phyloP scores from a whole-genome alignment of 2,329 filamentous ascomycete species.

The Lecanicillium sp. region DNA sequence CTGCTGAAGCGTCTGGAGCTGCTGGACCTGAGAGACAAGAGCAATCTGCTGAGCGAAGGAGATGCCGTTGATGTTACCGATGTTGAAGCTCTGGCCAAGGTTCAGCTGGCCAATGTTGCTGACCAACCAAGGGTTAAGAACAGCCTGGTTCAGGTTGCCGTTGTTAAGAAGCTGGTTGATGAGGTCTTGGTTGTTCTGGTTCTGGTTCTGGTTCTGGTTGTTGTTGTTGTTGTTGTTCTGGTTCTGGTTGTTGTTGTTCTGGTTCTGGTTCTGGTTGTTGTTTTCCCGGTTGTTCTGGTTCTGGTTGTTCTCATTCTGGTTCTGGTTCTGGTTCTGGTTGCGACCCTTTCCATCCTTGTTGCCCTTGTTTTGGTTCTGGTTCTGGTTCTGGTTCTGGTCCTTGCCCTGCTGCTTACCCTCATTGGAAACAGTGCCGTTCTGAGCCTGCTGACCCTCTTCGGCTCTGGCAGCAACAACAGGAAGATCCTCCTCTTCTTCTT shows the following conservation, averaged over 20 bases:
- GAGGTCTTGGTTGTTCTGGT: slow-evolving; percentile 20
- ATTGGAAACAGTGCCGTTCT: neutral
- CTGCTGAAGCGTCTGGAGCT: slow-evolving; percentile 22
- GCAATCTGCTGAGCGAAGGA: slow-evolving; percentile 23
- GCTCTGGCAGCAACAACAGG: slow-evolving; percentile 1
- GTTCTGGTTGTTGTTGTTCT: slow-evolving; percentile 11
- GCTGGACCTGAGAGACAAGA: slow-evolving; percentile 23
- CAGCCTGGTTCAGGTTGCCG: slow-evolving; percentile 15
- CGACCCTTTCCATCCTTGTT: slow-evolving; percentile 14
- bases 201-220: slow-evolving; percentile 13
- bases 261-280: slow-evolving; percentile 10
- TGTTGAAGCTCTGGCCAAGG: slow-evolving; percentile 22
- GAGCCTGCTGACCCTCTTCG: neutral
- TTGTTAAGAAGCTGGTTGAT: slow-evolving; percentile 15
- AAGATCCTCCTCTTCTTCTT: neutral
- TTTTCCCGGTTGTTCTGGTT: slow-evolving; percentile 5
- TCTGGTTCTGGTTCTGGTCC: slow-evolving; percentile 5
- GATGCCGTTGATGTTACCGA: slow-evolving; percentile 23
- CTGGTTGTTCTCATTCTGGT: slow-evolving; percentile 20
- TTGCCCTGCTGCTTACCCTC: slow-evolving; percentile 2
- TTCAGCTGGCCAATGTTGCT: slow-evolving; percentile 25
- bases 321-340: slow-evolving; percentile 4
- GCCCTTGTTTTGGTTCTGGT: slow-evolving; percentile 11
- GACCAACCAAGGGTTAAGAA: slow-evolving; percentile 18
- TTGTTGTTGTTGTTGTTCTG: slow-evolving; percentile 16